Evolutionary conservation across 108 stramenopile genomes (phyloP), one percentile per base, ranked within the genome.

Genomic region (Cyclotella choctawhatcheeana): DNA sequence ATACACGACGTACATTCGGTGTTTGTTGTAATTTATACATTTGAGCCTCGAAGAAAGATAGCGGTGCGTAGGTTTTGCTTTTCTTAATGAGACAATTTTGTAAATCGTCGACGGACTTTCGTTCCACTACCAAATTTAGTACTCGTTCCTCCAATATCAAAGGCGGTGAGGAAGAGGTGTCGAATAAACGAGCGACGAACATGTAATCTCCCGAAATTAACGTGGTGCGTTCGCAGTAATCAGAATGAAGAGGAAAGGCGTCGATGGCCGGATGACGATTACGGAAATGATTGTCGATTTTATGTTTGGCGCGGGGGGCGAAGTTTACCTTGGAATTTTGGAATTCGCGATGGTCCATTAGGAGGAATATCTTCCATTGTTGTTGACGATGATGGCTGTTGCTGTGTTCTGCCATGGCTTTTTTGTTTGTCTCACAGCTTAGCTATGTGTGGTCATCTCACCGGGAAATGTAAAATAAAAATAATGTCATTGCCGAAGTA

Each of bases 21-120:
- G 63, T 64, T 47, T 76, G 58, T 12, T 64, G 63, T 0, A 77
- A 27, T 54, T 77, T 77, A 53, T 77, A 63, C 76, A 77, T 77
- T 56, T 77, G 76, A 0, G 76, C 76, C 54, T 77, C 63, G 33
- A 77, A 77, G 62, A 72, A 77, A 3, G 35, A 56, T 2, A 77
- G 56, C 12, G 76, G 76, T 2, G 45, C 34, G 54, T 58, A 65
- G n/a, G 45, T 56, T 37, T 72, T 71, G 63, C 54, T 58, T 4
- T 52, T 17, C 0, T 35, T 37, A 22, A 65, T 71, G 3, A 77
- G 45, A 72, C 76, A 77, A 0, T 10, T 5, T 13, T 50, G 62
- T 35, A 77, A 55, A 25, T 77, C 76, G 2, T 71, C 54, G 2
- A 77, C 63, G 40, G 71, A 35, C 40, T 77, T 77, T n/a, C 76